A percentile compares a stretch with the other conserved stretches of the same genome.
phyloP scores from a whole-genome alignment of 148 eudicot species.

The Nepenthes mirabilis region DNA sequence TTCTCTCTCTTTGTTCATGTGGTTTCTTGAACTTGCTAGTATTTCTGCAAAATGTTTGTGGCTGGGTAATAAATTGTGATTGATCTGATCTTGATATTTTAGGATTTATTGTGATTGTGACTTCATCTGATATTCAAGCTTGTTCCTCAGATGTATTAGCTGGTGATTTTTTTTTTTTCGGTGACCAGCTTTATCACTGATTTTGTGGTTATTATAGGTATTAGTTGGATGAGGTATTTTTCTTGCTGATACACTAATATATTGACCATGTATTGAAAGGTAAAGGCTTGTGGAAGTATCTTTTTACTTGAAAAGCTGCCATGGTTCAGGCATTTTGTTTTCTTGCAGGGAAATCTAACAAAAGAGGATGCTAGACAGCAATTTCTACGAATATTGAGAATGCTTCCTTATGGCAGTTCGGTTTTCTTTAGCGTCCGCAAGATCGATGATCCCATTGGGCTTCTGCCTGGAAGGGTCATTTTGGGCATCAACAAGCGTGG shows the following conservation, averaged over 20 bases:
- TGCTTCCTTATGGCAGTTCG: conserved; percentile 92
- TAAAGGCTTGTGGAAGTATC: background rate
- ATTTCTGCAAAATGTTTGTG: background rate
- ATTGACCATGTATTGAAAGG: background rate
- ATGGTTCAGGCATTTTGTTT: background rate
- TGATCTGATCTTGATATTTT: too few species aligned
- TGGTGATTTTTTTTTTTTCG: background rate
- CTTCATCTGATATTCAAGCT: too few species aligned
- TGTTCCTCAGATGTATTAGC: too few species aligned
- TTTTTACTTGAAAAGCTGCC: background rate
- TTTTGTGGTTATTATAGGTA: background rate
- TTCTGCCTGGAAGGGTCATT: conserved; percentile 82
- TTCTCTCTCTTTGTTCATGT: too few species aligned
- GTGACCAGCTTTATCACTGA: background rate
- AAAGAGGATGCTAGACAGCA: conserved; percentile 99
- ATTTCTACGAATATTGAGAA: conserved; percentile 69
- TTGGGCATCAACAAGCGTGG: conserved; percentile 97
- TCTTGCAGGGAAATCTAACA: conserved; percentile 64
- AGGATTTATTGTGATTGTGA: too few species aligned
- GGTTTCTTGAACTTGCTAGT: conserved; percentile 4
- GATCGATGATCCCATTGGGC: conserved; percentile 99
- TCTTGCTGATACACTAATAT: background rate
- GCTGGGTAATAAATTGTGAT: too few species aligned
- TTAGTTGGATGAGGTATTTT: background rate
- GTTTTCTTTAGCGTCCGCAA: conserved; percentile 96